phyloP scores from a whole-genome alignment of 805 yeast genomes.

The Komagataella pastoris region DNA sequence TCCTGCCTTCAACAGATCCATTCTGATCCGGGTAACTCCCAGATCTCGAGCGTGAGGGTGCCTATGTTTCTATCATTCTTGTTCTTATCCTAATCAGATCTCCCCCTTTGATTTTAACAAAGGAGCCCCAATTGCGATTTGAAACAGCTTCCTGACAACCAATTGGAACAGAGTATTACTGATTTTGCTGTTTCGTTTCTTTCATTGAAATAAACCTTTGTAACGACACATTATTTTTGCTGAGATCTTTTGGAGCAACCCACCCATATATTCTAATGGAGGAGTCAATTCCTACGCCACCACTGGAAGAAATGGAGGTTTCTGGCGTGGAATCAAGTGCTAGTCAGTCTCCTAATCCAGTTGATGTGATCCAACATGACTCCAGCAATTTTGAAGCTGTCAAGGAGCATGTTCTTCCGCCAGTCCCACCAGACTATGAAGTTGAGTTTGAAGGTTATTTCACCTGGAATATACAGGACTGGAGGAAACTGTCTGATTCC shows the following conservation, averaged over 20 bases:
- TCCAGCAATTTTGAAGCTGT: neutral
- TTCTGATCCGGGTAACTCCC: neutral
- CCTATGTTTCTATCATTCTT: neutral
- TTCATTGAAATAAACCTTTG: neutral
- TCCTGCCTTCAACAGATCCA: neutral
- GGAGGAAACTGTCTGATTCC: conserved; percentile 15
- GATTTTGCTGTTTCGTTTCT: neutral
- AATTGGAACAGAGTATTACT: neutral
- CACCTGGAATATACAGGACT: conserved; percentile 27
- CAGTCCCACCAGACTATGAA: conserved; percentile 19
- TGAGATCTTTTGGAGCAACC: neutral
- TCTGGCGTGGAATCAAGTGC: neutral
- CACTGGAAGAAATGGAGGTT: neutral
- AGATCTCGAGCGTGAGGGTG: neutral
- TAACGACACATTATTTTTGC: neutral
- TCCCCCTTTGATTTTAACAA: neutral
- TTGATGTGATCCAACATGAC: conserved; percentile 1
- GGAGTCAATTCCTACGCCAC: neutral
- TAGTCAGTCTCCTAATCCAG: neutral
- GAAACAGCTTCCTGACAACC: neutral
- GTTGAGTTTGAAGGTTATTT: conserved; percentile 14
- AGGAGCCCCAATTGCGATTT: neutral
- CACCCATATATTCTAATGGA: neutral
- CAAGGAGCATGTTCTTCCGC: conserved; percentile 8
- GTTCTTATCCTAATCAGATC: neutral